Evolutionary conservation across 345 rosid genomes (phyloP).

Genomic region (Populus tremula): DNA sequence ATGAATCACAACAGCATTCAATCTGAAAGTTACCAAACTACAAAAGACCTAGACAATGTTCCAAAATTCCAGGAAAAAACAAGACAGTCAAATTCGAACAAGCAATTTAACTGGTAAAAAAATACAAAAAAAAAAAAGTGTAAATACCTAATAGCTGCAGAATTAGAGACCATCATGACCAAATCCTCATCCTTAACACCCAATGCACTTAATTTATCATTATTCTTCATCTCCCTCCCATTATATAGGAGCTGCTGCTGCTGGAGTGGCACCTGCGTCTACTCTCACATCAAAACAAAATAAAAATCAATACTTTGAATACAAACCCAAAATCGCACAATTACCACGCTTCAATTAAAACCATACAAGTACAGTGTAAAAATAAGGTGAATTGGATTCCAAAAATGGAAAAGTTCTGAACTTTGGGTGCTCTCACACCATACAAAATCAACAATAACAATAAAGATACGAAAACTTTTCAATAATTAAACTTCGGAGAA

Average conservation of each 20-base stretch:
- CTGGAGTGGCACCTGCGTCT: conserved; percentile 81
- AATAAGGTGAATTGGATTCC: background rate
- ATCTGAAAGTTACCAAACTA: background rate
- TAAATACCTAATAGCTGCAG: conserved; percentile 44
- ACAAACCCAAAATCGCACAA: background rate
- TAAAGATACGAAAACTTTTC: background rate
- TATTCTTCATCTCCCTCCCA: conserved; percentile 76
- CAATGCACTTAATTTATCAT: conserved; percentile 72
- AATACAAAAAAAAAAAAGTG: background rate
- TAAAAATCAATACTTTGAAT: background rate
- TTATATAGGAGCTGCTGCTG: conserved; percentile 82
- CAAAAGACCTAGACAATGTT: background rate
- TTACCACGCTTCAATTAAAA: background rate
- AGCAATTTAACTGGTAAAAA: background rate
- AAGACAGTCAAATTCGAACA: background rate
- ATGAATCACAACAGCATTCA: background rate
- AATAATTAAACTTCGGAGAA: background rate
- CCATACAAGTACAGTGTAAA: background rate
- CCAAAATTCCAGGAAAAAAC: background rate
- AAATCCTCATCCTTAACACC: conserved; percentile 92
- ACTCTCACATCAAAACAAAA: conserved; percentile 25
- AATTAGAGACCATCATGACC: conserved; percentile 78
- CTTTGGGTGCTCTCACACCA: background rate
- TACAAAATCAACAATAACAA: background rate
- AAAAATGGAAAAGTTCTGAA: background rate